These are phyloP conservation scores for Colletotrichum australisinense DNA, from an alignment of 2,329 filamentous ascomycete species.

Conservation along the genomic window DNA sequence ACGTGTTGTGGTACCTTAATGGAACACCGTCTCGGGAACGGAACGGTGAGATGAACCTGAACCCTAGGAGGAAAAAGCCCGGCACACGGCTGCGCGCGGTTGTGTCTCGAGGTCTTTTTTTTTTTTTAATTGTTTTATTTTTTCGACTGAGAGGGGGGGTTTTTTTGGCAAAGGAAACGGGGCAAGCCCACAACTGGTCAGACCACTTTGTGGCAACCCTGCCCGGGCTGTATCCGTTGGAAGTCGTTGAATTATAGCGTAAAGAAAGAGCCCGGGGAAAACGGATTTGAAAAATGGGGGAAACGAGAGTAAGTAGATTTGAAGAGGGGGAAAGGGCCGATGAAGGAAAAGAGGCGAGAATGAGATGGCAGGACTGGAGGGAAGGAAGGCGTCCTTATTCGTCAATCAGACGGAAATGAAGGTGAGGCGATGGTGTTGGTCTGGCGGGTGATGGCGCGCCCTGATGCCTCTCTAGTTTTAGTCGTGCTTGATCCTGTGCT, in stretches of 20 bases:
- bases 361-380: not conserved
- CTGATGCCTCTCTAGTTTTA: not conserved
- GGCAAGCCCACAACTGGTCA: constrained; percentile 32
- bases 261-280: not conserved
- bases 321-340: not conserved
- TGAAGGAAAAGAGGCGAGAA: not conserved
- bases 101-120: constrained; percentile 24
- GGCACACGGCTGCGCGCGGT: constrained; percentile 11
- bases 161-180: constrained; percentile 13
- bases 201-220: constrained; percentile 31
- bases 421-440: not conserved
- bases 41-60: constrained; percentile 30
- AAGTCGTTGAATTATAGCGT: not conserved
- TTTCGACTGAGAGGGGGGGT: constrained; percentile 1
- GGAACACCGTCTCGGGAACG: constrained; percentile 30
- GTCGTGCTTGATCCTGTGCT: not conserved
- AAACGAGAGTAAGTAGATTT: not conserved
- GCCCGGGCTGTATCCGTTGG: constrained; percentile 5
- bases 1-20: constrained; percentile 26
- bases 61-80: constrained; percentile 18
- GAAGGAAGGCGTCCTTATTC: not conserved
- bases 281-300: not conserved
- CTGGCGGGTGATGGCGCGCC: not conserved
- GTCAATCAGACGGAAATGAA: not conserved
- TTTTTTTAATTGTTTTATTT: not conserved